Percentiles rank a stretch among this genome's conserved stretches.
phyloP scores from a whole-genome alignment of 129 eudicot species.

The Glebionis coronaria region DNA sequence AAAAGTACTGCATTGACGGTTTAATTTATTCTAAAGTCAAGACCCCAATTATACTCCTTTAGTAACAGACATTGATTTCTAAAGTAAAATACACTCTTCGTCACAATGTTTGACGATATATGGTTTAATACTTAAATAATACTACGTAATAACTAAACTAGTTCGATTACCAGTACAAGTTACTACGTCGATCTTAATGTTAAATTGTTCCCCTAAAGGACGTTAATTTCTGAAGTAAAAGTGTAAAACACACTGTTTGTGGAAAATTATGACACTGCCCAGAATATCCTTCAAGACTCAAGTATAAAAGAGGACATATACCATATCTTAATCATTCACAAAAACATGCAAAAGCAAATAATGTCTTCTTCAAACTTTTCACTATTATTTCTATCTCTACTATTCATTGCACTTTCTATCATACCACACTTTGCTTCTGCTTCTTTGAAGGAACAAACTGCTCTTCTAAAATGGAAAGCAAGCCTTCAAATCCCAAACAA shows the following conservation, averaged over 20 bases:
- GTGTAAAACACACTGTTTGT: neutral
- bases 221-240: neutral
- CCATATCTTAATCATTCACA: neutral
- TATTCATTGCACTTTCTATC: neutral
- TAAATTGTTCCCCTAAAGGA: neutral
- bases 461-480: slow-evolving; percentile 30
- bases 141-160: no score
- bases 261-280: neutral
- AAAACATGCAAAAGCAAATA: slow-evolving; percentile 5
- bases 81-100: neutral
- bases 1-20: neutral
- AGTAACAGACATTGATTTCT: neutral
- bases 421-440: slow-evolving; percentile 8
- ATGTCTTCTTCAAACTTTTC: neutral
- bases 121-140: no score
- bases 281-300: neutral
- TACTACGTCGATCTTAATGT: no score
- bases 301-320: neutral
- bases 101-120: no score
- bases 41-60: neutral
- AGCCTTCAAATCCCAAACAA: slow-evolving; percentile 19
- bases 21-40: neutral
- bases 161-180: neutral
- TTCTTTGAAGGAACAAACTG: slow-evolving; percentile 13
- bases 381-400: slow-evolving; percentile 6